Evolutionary conservation across 1,284 basidiomycete species (phyloP), one percentile per base, ranked within the genome.

Genomic region (Cryptococcus sp.): DNA sequence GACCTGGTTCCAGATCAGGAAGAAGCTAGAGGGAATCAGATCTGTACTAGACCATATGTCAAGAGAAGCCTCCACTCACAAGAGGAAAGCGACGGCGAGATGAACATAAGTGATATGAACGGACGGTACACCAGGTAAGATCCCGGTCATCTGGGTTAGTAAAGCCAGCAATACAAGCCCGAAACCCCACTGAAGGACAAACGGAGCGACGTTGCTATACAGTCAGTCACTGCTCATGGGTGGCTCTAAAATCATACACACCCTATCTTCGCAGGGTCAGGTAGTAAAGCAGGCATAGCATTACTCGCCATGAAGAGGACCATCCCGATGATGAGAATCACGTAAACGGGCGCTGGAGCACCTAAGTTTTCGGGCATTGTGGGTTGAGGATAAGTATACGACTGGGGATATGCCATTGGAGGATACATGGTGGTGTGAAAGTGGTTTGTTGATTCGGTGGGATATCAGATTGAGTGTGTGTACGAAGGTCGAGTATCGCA

Each of bases 321-420:
- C 62, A 68, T 66, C 3, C 70, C 70, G 6, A 65, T 49, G 38
- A 72, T 60, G 41, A 72, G 58, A 33, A 72, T 56, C 15, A 58
- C 55, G 46, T 70, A 72, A 11, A 72, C 50, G 4, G 67, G 66
- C 2, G 66, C 48, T 10, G 67, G 61, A 3, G 50, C 55, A 10
- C 52, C 52, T 5, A 46, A 32, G 95, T 0, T 89, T 97, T 1
- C 88, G 86, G 64, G 83, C 96, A 14, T 86, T 90, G 0, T 77
- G 73, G 31, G 78, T 76, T 3, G 63, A 86, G 53, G 80, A 84
- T 10, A 78, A 79, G 14, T 73, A 84, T 59, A 89, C 90, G 2
- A 65, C 86, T 41, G 38, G n/a, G 38, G 10, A n/a, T 41, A 41
- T 10, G 10, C 10, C 38, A 41, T 41, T 10, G 38, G 10, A n/a